Conservation (phyloP, 805 yeast genomes). For the Komagataella populi region DNA sequence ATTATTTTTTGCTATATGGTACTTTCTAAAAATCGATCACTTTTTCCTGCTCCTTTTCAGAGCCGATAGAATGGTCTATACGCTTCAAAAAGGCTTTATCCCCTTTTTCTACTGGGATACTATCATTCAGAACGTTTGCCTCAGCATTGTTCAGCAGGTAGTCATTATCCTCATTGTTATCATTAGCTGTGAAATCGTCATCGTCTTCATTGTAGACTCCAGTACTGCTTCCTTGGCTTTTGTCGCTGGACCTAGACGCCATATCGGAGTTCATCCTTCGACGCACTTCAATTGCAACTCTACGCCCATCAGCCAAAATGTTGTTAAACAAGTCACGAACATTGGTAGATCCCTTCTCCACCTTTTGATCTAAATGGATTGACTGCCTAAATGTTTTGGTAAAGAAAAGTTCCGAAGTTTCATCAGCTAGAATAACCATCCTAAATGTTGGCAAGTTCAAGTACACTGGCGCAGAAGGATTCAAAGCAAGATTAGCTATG, state of each 20-base stretch:
- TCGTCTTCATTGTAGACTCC: conserved; percentile 15
- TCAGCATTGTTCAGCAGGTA: background rate
- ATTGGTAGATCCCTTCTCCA: conserved; percentile 30
- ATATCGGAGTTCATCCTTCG: conserved; percentile 74
- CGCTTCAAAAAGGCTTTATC: background rate
- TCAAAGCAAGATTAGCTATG: conserved; percentile 67
- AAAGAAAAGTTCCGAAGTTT: conserved; percentile 80
- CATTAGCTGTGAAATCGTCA: conserved; percentile 5
- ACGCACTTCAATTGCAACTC: conserved; percentile 82
- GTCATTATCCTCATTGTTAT: background rate
- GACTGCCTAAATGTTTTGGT: conserved; percentile 53
- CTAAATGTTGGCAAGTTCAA: conserved; percentile 80
- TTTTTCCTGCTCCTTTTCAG: background rate
- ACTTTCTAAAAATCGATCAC: background rate
- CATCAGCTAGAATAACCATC: conserved; percentile 91
- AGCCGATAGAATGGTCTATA: background rate
- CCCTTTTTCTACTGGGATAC: conserved; percentile 7
- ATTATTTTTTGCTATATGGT: background rate
- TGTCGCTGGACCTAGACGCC: conserved; percentile 5
- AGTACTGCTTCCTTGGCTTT: conserved; percentile 5
- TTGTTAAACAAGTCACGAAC: conserved; percentile 85
- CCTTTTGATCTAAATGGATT: conserved; percentile 48
- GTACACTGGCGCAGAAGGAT: conserved; percentile 64
- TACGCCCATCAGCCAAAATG: conserved; percentile 79
- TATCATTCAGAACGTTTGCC: conserved; percentile 8